These are phyloP conservation scores for Verticillium nonalfalfae DNA, from an alignment of 2,329 filamentous ascomycete species.

Conservation along the genomic window DNA sequence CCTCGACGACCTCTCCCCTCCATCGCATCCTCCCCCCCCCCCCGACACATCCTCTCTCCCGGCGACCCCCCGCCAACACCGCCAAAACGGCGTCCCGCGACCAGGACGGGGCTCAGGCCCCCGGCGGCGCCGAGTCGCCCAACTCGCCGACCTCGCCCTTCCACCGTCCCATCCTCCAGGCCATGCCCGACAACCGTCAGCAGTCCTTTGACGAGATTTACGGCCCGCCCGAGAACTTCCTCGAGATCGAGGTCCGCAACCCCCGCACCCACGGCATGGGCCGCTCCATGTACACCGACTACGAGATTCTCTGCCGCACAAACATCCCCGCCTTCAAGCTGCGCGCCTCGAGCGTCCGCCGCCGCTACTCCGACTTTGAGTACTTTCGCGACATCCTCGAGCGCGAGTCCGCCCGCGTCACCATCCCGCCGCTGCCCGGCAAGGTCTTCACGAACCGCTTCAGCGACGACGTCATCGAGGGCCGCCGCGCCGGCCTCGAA, in stretches of 20 bases:
- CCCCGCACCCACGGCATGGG: constrained; percentile 92
- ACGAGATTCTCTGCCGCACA: constrained; percentile 95
- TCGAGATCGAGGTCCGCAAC: constrained; percentile 95
- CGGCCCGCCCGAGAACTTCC: constrained; percentile 94
- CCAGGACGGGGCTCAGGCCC: constrained; percentile 26
- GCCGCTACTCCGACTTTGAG: constrained; percentile 97
- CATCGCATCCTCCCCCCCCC: not conserved
- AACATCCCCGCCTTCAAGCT: constrained; percentile 99
- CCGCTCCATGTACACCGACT: constrained; percentile 96
- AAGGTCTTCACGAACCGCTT: constrained; percentile 99
- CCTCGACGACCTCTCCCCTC: no score
- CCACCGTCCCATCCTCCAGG: constrained; percentile 48
- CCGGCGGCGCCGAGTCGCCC: constrained; percentile 17
- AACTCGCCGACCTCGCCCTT: constrained; percentile 17
- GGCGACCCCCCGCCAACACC: constrained; percentile 12
- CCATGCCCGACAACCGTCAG: constrained; percentile 68
- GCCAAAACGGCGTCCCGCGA: constrained; percentile 36
- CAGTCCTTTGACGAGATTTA: constrained; percentile 99
- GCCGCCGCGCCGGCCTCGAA: constrained; percentile 83
- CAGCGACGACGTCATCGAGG: constrained; percentile 97
- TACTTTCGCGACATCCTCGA: constrained; percentile 98
- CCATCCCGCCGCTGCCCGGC: constrained; percentile 89
- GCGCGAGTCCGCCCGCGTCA: constrained; percentile 88
- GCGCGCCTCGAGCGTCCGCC: constrained; percentile 77
- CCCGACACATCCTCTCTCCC: not conserved